Evolutionary conservation across 768 basidiomycete genomes (phyloP).

Genomic region (Suillus spraguei): DNA sequence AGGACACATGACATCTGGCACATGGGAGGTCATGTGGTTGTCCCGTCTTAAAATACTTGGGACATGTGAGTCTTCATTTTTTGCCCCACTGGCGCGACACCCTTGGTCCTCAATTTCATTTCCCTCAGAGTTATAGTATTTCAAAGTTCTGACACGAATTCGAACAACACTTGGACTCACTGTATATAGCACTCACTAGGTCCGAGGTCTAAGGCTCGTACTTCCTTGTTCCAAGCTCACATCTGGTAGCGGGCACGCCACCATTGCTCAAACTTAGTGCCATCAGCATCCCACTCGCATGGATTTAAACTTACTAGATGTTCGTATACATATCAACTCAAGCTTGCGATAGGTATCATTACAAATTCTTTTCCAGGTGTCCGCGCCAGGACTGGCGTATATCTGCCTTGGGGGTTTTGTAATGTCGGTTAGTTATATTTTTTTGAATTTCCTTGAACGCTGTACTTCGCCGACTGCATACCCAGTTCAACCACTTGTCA

Average conservation of each 20-base stretch:
- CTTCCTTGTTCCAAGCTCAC: neutral
- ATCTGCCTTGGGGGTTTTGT: constrained; percentile 62
- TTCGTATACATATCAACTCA: constrained; percentile 18
- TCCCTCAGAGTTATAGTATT: neutral
- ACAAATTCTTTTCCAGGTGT: constrained; percentile 45
- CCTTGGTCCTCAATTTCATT: neutral
- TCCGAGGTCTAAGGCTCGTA: too few species aligned
- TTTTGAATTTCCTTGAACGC: neutral
- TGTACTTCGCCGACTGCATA: neutral
- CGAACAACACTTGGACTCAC: neutral
- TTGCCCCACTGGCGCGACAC: neutral
- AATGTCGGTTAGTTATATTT: constrained; percentile 39
- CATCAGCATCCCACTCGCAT: constrained; percentile 15
- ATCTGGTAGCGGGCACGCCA: too few species aligned
- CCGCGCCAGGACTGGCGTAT: constrained; percentile 56
- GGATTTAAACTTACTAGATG: constrained; percentile 25
- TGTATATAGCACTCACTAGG: neutral
- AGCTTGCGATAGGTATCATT: neutral
- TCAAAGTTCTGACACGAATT: neutral
- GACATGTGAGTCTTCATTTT: constrained; percentile 1
- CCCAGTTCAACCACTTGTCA: neutral
- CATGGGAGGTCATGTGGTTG: neutral
- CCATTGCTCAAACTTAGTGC: too few species aligned
- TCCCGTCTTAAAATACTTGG: neutral
- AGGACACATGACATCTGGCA: neutral